Evolutionary conservation across 2,329 filamentous ascomycete genomes (phyloP), one percentile per base, ranked within the genome.

Genomic region (Exophiala phaeomuriformis): DNA sequence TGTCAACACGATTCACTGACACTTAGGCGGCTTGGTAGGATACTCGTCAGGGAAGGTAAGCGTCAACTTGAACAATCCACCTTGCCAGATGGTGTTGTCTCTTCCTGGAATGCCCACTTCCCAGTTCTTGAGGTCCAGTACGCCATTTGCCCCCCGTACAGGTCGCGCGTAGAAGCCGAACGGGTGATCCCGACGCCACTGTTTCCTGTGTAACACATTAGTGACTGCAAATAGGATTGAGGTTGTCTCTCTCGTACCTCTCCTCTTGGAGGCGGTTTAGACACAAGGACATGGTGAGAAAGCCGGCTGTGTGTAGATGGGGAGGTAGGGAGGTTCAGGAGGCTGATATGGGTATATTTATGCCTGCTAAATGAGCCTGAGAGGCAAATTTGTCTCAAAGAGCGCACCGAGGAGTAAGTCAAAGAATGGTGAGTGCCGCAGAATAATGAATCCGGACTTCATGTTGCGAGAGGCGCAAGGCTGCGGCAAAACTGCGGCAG

Each of bases 161-260:
- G 94, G 93, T 67, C 90, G 88, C 28, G 93, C 93, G 71, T 87
- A 95, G 75, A 98, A 98, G 57, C 93, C 93, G 67, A 98, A 98
- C 0, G 94, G 94, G 67, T 98, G 93, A 64, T 98, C 91, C 68
- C 85, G 85, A 61, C 93, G 84, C 93, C 93, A 98, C 74, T 95
- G 89, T 75, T 95, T 97, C 60, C 90, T 95, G 64, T 40, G 51
- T 44, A 51, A 40, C 45, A 35, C 43, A 40, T 39, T 41, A 53
- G 55, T 55, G n/a, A 53, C 60, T 48, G 57, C 28, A 19, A 31
- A 61, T 41, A 51, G 28, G 44, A 48, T 49, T 41, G 5, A 39
- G 32, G n/a, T n/a, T 19, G 42, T 28, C 80, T 61, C 36, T 37
- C 8, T 42, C 48, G 28, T 78, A 90, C 88, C 89, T 78, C 76